phyloP scores from a whole-genome alignment of 768 basidiomycete genomes.

The Tricholoma matsutake region DNA sequence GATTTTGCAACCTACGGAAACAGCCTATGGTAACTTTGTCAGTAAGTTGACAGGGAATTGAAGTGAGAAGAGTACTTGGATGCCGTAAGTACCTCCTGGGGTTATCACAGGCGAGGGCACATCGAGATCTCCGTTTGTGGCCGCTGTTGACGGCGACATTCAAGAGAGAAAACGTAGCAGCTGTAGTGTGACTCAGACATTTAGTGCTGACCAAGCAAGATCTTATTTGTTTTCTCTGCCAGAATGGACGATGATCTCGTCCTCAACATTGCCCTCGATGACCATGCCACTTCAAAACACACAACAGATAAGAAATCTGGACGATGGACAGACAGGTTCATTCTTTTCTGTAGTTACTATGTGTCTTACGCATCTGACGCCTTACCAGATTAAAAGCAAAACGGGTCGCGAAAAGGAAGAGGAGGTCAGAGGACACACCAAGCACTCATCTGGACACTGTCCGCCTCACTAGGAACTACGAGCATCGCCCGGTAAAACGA shows the following conservation, averaged over 20 bases:
- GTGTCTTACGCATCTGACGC: conserved; percentile 12
- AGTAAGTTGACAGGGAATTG: conserved; percentile 21
- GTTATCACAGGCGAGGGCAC: conserved; percentile 61
- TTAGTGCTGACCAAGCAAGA: conserved; percentile 23
- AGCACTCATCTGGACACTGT: conserved; percentile 5
- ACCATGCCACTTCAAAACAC: conserved; percentile 23
- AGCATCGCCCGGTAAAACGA: conserved; percentile 46
- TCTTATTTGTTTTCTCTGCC: neutral
- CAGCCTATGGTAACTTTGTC: conserved; percentile 50
- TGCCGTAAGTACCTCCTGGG: conserved; percentile 70
- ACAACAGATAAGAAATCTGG: conserved; percentile 49
- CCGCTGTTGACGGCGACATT: conserved; percentile 38
- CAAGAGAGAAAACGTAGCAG: neutral
- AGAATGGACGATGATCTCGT: conserved; percentile 73
- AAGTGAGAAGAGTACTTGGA: conserved; percentile 54
- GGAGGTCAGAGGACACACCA: conserved; percentile 33
- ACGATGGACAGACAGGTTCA: conserved; percentile 77
- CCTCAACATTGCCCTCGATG: conserved; percentile 60
- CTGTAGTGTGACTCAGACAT: conserved; percentile 7
- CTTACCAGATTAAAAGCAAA: conserved; percentile 67
- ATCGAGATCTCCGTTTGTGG: conserved; percentile 41
- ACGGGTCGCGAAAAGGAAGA: conserved; percentile 62
- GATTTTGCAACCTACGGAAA: conserved; percentile 93
- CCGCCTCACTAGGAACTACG: conserved; percentile 20
- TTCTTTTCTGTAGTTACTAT: conserved; percentile 9